Percentiles rank a stretch among this genome's conserved stretches.
Evolutionary conservation across 257 asterid genomes (phyloP).

Genomic region (Sherardia arvensis): DNA sequence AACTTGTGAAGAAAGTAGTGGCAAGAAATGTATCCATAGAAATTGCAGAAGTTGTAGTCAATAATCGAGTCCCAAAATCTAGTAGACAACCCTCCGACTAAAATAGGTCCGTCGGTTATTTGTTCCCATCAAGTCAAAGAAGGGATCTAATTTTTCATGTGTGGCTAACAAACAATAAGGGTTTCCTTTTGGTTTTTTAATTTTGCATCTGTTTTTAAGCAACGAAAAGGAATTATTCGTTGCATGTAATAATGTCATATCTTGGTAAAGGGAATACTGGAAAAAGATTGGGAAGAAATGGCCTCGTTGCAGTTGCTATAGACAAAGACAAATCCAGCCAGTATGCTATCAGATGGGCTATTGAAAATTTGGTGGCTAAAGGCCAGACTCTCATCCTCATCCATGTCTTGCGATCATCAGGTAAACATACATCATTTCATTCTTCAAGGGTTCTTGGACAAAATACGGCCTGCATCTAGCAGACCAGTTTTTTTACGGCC

Average conservation of each 20-base stretch:
- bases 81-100: neutral
- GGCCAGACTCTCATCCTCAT: constrained; percentile 74
- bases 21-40: constrained; percentile 2
- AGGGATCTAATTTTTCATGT: neutral
- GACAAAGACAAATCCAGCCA: constrained; percentile 81
- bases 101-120: neutral
- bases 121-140: neutral
- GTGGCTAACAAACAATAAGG: neutral
- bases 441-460: neutral
- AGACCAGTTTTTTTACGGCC: neutral
- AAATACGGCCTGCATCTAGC: no score
- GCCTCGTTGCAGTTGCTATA: constrained; percentile 71
- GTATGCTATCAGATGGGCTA: constrained; percentile 71
- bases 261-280: constrained; percentile 23
- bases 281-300: constrained; percentile 35
- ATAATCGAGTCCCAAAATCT: neutral
- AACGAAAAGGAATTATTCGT: neutral
- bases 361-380: constrained; percentile 46
- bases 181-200: neutral
- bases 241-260: constrained; percentile 45
- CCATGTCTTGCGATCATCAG: constrained; percentile 54
- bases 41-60: neutral
- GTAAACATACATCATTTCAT: constrained; percentile 13
- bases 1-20: neutral
- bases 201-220: neutral